Evolutionary conservation across 1,284 basidiomycete genomes (phyloP).

Genomic region (Paramarasmius palmivorus): DNA sequence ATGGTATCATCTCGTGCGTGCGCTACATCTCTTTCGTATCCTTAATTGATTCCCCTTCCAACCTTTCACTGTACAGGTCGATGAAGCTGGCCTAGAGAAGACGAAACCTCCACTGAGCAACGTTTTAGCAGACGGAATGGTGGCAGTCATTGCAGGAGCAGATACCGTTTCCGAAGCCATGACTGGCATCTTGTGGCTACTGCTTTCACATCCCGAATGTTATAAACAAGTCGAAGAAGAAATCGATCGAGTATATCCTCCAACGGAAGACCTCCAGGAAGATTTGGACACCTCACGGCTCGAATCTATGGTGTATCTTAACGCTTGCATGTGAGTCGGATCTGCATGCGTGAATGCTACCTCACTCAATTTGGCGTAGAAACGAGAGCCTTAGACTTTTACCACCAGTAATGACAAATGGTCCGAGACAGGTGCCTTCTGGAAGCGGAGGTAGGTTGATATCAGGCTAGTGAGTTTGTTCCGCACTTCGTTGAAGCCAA

Average conservation of each 20-base stretch:
- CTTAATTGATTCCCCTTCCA: neutral
- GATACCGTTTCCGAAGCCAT: constrained; percentile 54
- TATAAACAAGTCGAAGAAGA: constrained; percentile 47
- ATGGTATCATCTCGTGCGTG: constrained; percentile 41
- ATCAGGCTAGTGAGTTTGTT: neutral
- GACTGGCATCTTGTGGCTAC: constrained; percentile 42
- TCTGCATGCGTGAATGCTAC: constrained; percentile 1
- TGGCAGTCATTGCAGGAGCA: constrained; percentile 56
- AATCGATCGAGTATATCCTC: constrained; percentile 44
- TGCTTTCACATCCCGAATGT: constrained; percentile 43
- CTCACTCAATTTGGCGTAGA: neutral
- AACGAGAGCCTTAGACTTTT: neutral
- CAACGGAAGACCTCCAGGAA: constrained; percentile 33
- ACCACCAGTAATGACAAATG: neutral
- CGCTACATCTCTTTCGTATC: neutral
- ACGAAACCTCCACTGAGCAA: constrained; percentile 32
- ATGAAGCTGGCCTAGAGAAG: constrained; percentile 43
- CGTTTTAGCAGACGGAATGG: constrained; percentile 43
- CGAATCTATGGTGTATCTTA: constrained; percentile 39
- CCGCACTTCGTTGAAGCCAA: neutral
- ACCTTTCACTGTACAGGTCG: constrained; percentile 32
- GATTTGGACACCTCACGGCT: constrained; percentile 27
- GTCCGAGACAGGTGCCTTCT: neutral
- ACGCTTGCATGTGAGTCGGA: constrained; percentile 51
- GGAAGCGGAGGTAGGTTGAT: neutral